Conservation (phyloP, 768 basidiomycete genomes). For the Multifurca ochricompacta region DNA sequence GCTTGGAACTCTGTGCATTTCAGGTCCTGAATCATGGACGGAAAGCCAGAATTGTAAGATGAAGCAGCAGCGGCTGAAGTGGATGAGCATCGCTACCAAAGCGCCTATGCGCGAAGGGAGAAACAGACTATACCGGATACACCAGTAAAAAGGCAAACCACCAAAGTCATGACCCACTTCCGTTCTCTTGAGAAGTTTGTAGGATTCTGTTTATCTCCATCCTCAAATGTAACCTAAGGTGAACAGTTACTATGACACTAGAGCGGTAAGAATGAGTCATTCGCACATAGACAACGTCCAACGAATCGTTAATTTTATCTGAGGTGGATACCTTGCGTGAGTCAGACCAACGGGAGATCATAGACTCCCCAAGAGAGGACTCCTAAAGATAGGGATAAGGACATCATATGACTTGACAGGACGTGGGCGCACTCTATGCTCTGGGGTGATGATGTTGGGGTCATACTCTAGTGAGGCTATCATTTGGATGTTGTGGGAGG, state of each 20-base stretch:
- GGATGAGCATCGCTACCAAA: neutral
- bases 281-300: neutral
- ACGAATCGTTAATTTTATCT: neutral
- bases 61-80: conserved; percentile 40
- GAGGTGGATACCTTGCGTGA: no score
- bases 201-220: conserved; percentile 29
- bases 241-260: neutral
- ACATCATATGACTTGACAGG: no score
- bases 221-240: conserved; percentile 30
- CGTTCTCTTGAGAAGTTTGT: conserved; percentile 26
- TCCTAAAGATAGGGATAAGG: neutral
- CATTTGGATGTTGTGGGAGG: no score
- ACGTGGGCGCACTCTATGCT: neutral
- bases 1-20: conserved; percentile 27
- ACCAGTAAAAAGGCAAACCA: conserved; percentile 42
- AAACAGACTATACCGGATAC: conserved; percentile 35
- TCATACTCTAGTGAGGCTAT: no score
- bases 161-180: conserved; percentile 36
- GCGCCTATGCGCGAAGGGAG: neutral
- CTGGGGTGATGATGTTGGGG: neutral
- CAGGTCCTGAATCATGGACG: conserved; percentile 45
- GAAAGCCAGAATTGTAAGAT: conserved; percentile 48
- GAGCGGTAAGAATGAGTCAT: no score
- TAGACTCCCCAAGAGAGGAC: neutral
- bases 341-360: neutral